Percentiles rank a stretch among this genome's conserved stretches.
These are phyloP conservation scores for Leccinum uliginosum DNA, from an alignment of 768 basidiomycete genomes.

Conservation along the genomic window DNA sequence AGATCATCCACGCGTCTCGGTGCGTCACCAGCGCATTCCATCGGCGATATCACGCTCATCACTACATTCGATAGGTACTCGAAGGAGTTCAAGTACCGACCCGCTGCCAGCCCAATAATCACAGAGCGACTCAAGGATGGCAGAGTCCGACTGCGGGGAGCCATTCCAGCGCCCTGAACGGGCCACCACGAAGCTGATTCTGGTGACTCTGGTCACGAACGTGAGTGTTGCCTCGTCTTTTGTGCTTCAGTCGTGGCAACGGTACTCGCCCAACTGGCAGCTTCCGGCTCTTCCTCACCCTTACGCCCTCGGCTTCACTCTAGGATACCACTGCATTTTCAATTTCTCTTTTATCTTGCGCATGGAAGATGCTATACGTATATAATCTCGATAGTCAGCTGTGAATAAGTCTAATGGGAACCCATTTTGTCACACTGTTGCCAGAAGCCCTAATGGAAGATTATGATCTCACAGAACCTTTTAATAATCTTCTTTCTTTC, in stretches of 20 bases:
- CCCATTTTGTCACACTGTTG: neutral
- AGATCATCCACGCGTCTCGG: conserved; percentile 63
- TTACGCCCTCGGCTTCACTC: neutral
- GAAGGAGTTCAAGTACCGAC: conserved; percentile 74
- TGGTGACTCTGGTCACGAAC: neutral
- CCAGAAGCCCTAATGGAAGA: neutral
- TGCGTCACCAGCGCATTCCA: conserved; percentile 27
- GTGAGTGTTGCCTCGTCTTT: neutral
- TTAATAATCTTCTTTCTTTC: neutral
- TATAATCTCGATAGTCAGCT: neutral
- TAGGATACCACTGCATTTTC: neutral
- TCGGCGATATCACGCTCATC: neutral
- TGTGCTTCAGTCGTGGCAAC: neutral
- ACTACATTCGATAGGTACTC: conserved; percentile 61
- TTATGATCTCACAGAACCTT: neutral
- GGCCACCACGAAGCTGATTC: neutral
- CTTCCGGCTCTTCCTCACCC: neutral
- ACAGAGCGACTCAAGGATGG: conserved; percentile 76
- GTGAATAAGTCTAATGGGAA: neutral
- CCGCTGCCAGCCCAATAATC: conserved; percentile 80
- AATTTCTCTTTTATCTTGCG: neutral
- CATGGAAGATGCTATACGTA: neutral
- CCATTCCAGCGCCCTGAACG: conserved; percentile 33
- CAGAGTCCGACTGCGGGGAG: conserved; percentile 64
- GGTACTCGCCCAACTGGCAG: neutral